Evolutionary conservation across 305 asterid species (phyloP).

Genomic region (Fraxinus angustifolia): DNA sequence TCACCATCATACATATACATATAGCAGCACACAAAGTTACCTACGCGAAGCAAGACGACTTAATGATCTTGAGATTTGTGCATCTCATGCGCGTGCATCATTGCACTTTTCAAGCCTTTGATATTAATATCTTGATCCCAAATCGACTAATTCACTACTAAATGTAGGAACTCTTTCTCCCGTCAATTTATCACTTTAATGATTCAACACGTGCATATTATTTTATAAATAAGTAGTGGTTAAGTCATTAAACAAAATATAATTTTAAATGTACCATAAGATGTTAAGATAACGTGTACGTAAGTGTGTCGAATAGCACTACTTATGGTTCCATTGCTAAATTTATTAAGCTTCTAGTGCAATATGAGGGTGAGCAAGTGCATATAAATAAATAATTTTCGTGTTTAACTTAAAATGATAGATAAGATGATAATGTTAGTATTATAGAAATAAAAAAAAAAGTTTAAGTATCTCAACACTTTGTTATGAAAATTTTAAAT

Average conservation of each 20-base stretch:
- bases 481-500: too few relatives aligned
- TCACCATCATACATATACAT: too few relatives aligned
- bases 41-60: neutral
- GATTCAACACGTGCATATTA: neutral
- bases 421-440: neutral
- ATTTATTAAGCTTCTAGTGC: neutral
- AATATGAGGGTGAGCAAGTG: too few relatives aligned
- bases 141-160: neutral
- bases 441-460: neutral
- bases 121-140: neutral
- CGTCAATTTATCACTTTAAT: neutral
- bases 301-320: neutral
- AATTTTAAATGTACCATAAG: neutral
- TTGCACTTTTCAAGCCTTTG: neutral
- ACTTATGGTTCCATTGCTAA: neutral
- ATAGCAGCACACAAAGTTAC: neutral
- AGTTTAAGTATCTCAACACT: neutral
- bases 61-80: neutral
- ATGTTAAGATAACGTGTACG: neutral
- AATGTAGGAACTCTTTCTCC: neutral
- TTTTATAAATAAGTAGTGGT: neutral
- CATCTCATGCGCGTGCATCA: neutral
- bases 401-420: neutral
- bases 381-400: too few relatives aligned
- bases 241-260: neutral